Conservation (phyloP, 371 early-diverging fungal species). For the Syncephalastrum racemosum region DNA sequence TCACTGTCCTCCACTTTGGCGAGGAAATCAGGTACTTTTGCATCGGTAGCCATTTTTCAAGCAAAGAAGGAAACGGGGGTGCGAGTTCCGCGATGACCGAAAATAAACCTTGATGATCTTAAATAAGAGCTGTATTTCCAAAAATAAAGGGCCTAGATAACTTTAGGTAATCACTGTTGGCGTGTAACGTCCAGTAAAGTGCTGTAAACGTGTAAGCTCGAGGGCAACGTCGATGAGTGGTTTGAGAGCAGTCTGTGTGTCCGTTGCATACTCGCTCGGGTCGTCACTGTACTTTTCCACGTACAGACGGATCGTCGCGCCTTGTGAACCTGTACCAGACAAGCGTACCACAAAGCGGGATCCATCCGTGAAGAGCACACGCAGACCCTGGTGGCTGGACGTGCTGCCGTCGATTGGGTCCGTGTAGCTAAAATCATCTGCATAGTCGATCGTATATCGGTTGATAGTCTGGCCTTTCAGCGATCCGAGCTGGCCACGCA, state of each 20-base stretch:
- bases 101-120: no score
- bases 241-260: slow-evolving; percentile 83
- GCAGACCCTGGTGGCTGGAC: slow-evolving; percentile 89
- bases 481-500: slow-evolving; percentile 55
- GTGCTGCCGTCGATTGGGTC: slow-evolving; percentile 92
- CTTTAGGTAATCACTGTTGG: slow-evolving; percentile 93
- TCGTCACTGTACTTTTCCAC: slow-evolving; percentile 87
- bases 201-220: slow-evolving; percentile 70
- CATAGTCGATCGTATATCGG: slow-evolving; percentile 65
- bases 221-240: slow-evolving; percentile 89
- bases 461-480: slow-evolving; percentile 60
- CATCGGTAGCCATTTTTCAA: no score
- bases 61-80: no score
- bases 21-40: no score
- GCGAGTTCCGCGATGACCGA: no score
- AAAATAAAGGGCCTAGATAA: no score
- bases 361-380: slow-evolving; percentile 87
- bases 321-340: slow-evolving; percentile 94
- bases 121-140: no score
- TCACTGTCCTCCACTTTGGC: no score
- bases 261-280: slow-evolving; percentile 54
- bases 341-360: slow-evolving; percentile 91
- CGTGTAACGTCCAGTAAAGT: slow-evolving; percentile 84
- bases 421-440: slow-evolving; percentile 90
- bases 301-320: slow-evolving; percentile 95